Evolutionary conservation across 169 alveolate species (phyloP).

Genomic region (Cryptosporidium tyzzeri): DNA sequence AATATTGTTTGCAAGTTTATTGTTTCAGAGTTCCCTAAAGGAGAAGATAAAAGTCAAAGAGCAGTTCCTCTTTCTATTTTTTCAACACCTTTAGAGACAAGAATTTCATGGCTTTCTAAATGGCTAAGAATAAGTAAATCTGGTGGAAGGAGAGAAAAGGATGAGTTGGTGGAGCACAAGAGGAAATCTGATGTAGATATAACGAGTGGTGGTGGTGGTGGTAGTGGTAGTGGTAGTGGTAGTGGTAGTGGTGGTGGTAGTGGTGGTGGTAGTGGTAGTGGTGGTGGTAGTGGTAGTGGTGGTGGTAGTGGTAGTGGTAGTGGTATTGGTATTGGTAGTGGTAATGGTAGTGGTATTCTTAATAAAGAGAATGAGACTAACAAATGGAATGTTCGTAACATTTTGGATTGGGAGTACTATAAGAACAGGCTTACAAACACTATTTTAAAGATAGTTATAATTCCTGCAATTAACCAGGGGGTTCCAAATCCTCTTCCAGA

Average conservation of each 20-base stretch:
- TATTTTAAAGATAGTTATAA: conserved; percentile 92
- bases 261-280: too few species aligned
- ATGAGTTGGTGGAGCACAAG: background rate
- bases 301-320: too few species aligned
- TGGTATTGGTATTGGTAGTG: too few species aligned
- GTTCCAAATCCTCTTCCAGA: conserved; percentile 93
- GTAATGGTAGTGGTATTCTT: background rate
- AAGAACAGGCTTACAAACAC: conserved; percentile 94
- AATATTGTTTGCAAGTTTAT: conserved; percentile 90
- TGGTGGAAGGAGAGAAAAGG: conserved; percentile 77
- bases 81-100: conserved; percentile 85
- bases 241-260: background rate
- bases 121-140: conserved; percentile 88
- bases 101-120: conserved; percentile 83
- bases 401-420: conserved; percentile 97
- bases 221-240: background rate
- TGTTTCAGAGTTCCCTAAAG: conserved; percentile 93
- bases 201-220: too few species aligned
- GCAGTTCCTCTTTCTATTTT: conserved; percentile 95
- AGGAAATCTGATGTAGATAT: background rate
- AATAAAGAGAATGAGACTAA: background rate
- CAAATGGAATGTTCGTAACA: conserved; percentile 89
- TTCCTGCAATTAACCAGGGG: conserved; percentile 96
- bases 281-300: too few species aligned
- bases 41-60: conserved; percentile 94